Evolutionary conservation across 345 rosid genomes (phyloP), one percentile per base, ranked within the genome.

Genomic region (Eucalyptus grandis): DNA sequence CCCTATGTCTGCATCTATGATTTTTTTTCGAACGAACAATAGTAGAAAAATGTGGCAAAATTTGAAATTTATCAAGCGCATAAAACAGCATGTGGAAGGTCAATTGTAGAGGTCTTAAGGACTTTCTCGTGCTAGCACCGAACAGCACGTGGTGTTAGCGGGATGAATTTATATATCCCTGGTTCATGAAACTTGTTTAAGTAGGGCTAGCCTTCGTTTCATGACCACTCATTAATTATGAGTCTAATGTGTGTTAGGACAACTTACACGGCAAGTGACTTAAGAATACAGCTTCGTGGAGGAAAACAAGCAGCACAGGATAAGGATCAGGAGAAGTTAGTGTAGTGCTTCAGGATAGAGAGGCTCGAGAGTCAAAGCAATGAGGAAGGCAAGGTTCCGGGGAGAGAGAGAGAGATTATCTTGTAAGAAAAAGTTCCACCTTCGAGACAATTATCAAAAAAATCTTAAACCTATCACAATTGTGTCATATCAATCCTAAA

Each of bases 381-480:
- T 31, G 37, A 69, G 43, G 43, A 31, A 67, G 40, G 80, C 80
- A 67, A 15, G 22, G 21, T 67, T 67, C 1, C 12, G 24, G 24
- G 21, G 56, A 0, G 56, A 53, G 24, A 50, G 51, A 44, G 46
- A 53, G 56, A 53, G 56, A 53, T 19, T 53, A 19, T 53, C 56
- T 53, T 53, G 56, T 53, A 53, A 53, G 58, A 53, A 21, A 53
- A 53, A 21, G 5, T 53, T 21, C 58, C 11, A 53, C 26, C 26
- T 2, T 53, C 11, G 1, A 53, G 1, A 53, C 0, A 53, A 53
- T 53, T 21, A 53, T 53, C 11, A 4, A 53, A 53, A 53, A 19
- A 19, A 53, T 53, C 58, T 53, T 53, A 53, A 53, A 53, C 58
- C 0, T 1, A 53, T 53, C 26, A 8, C 1, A 53, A 11, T 53